These are phyloP conservation scores for Lichtheimia hyalospora DNA, from an alignment of 371 early-diverging fungal genomes.

Conservation along the genomic window DNA sequence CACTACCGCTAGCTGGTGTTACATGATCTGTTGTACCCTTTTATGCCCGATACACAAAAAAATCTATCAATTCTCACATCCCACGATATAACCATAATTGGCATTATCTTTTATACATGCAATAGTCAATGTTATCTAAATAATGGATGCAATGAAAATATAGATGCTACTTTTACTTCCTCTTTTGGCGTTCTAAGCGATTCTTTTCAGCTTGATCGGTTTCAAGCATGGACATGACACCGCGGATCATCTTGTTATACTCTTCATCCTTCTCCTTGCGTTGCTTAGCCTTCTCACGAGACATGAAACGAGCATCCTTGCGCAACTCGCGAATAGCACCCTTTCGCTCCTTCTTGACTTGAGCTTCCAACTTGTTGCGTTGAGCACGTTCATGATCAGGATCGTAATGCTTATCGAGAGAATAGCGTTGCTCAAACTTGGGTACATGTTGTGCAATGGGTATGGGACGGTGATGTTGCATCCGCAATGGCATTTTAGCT, in stretches of 20 bases:
- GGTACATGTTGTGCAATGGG: conserved; percentile 90
- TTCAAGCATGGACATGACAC: conserved; percentile 78
- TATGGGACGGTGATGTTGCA: conserved; percentile 86
- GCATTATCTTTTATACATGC: too few relatives aligned
- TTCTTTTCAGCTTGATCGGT: conserved; percentile 81
- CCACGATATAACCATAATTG: too few relatives aligned
- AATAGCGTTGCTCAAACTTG: conserved; percentile 86
- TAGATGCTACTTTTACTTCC: conserved; percentile 14
- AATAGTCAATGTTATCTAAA: too few relatives aligned
- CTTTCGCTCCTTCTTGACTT: conserved; percentile 88
- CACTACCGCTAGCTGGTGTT: too few relatives aligned
- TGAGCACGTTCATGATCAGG: conserved; percentile 76
- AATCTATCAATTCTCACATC: too few relatives aligned
- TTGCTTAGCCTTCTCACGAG: conserved; percentile 67
- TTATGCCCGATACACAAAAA: too few relatives aligned
- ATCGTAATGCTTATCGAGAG: conserved; percentile 81
- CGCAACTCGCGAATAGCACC: conserved; percentile 94
- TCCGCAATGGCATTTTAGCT: conserved; percentile 65
- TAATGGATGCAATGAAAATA: too few relatives aligned
- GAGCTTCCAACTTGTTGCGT: conserved; percentile 71
- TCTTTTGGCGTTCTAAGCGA: conserved; percentile 61
- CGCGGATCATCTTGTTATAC: conserved; percentile 88
- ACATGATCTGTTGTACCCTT: too few relatives aligned
- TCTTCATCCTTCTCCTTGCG: conserved; percentile 76
- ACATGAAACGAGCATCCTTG: conserved; percentile 89